phyloP scores from a whole-genome alignment of 2,329 filamentous ascomycete genomes.

The Rutstroemia sydowiana region DNA sequence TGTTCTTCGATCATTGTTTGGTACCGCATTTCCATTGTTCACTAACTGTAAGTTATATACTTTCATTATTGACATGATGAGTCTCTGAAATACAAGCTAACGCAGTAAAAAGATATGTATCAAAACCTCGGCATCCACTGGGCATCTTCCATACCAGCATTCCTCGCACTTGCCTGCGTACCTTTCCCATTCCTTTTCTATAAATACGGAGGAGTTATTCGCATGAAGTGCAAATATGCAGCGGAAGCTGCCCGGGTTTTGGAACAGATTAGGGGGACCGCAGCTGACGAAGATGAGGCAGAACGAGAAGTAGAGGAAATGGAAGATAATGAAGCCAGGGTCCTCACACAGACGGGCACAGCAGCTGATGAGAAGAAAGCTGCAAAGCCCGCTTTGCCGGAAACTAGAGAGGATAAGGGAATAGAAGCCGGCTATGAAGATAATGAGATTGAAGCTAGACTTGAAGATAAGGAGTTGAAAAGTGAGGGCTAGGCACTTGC shows the following conservation, averaged over 20 bases:
- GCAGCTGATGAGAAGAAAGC: no score
- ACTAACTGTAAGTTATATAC: slow-evolving; percentile 36
- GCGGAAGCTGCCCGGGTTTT: slow-evolving; percentile 44
- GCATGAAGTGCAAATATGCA: slow-evolving; percentile 61
- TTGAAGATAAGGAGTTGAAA: neutral
- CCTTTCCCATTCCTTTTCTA: slow-evolving; percentile 75
- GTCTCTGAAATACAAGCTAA: neutral
- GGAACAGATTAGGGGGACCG: neutral
- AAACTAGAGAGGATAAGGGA: no score
- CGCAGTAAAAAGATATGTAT: slow-evolving; percentile 7
- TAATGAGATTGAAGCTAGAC: neutral
- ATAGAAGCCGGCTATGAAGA: neutral
- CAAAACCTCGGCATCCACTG: slow-evolving; percentile 61
- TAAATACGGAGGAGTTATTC: slow-evolving; percentile 58
- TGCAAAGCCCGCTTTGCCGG: no score
- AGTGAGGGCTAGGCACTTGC: neutral
- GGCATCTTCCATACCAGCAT: slow-evolving; percentile 67
- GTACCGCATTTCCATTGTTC: slow-evolving; percentile 64
- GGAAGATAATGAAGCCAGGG: slow-evolving; percentile 2
- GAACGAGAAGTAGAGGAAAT: slow-evolving; percentile 5
- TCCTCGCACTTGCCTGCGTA: slow-evolving; percentile 63
- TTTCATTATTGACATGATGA: neutral
- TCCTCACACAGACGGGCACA: neutral
- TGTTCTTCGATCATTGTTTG: slow-evolving; percentile 65
- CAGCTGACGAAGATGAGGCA: neutral